Evolutionary conservation across 2,329 filamentous ascomycete species (phyloP), one percentile per base, ranked within the genome.

Genomic region (Fusarium sterilihyphosum): DNA sequence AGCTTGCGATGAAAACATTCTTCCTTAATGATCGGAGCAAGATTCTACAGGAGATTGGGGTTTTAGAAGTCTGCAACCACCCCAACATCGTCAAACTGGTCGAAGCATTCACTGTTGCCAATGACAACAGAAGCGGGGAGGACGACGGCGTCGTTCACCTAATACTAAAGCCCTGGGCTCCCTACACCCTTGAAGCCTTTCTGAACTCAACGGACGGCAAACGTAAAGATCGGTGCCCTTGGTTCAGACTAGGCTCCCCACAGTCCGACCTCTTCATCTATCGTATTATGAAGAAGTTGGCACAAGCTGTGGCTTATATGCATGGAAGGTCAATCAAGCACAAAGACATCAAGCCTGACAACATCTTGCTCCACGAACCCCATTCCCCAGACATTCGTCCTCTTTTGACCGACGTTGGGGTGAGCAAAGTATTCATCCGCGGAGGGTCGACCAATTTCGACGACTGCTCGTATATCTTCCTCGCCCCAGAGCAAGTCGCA

Each of bases 371-470:
- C 6, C 3, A 54, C 20, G 5, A 54, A 2, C 35, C 33, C n/a
- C 0, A n/a, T 17, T 18, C 52, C 3, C 18, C 18, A 18, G 9
- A 22, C 6, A 7, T 14, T 1, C 14, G 10, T 1, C 24, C 52
- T n/a, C 35, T 38, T 18, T 1, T n/a, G 14, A 40, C 35, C 9
- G 24, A 54, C 4, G 35, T 40, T 54, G 35, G 52, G 1, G 52
- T 40, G 14, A 54, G 52, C 20, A 40, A 54, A 0, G 35, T n/a
- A 17, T 54, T 14, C 11, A 6, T 54, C 8, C 14, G 24, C 7
- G 35, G 24, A 2, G 20, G 24, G 0, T 54, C 52, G 12, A 29
- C 24, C 7, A 54, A 54, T 2, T 40, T 40, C 2, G 3, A 3
- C 10, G 52, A 54, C 52, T 7, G 24, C 0, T 40, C 20, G 20